Percentiles rank a stretch among this genome's conserved stretches.
phyloP scores from a whole-genome alignment of 1,284 basidiomycete genomes.

The Irpex rosettiformis region DNA sequence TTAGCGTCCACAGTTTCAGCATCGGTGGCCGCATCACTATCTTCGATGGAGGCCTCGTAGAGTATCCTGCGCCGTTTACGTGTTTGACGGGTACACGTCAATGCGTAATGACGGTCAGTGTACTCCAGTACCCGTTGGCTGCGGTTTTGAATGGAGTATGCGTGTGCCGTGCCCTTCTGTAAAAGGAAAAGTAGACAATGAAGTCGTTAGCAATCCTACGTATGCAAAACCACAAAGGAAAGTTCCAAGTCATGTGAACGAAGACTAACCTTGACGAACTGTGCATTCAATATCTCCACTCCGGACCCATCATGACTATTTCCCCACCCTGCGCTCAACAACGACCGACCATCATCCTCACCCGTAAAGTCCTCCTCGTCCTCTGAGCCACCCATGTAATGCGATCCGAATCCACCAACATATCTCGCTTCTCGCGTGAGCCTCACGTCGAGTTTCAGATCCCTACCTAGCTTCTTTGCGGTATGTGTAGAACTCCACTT shows the following conservation, averaged over 20 bases:
- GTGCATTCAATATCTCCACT: constrained; percentile 61
- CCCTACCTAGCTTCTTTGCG: constrained; percentile 50
- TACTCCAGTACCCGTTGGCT: constrained; percentile 65
- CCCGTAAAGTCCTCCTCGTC: constrained; percentile 38
- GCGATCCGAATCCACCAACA: constrained; percentile 35
- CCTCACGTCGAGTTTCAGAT: constrained; percentile 51
- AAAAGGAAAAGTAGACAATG: not conserved
- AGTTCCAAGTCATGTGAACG: not conserved
- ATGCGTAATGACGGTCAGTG: constrained; percentile 49
- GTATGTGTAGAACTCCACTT: constrained; percentile 54
- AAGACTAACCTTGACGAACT: constrained; percentile 56
- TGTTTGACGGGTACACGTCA: constrained; percentile 40
- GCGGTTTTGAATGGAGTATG: constrained; percentile 56
- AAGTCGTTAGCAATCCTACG: too few relatives aligned
- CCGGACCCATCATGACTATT: constrained; percentile 73
- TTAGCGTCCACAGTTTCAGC: constrained; percentile 19
- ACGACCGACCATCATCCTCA: constrained; percentile 56
- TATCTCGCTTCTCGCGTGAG: constrained; percentile 40
- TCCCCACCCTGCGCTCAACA: constrained; percentile 70
- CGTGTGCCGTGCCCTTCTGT: constrained; percentile 45
- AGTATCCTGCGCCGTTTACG: constrained; percentile 31
- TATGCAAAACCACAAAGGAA: too few relatives aligned
- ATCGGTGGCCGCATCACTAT: constrained; percentile 15
- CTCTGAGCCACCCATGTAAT: constrained; percentile 15
- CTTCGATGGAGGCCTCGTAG: constrained; percentile 15